These are phyloP conservation scores for Monilinia fructicola DNA, from an alignment of 2,329 filamentous ascomycete genomes.

Conservation along the genomic window DNA sequence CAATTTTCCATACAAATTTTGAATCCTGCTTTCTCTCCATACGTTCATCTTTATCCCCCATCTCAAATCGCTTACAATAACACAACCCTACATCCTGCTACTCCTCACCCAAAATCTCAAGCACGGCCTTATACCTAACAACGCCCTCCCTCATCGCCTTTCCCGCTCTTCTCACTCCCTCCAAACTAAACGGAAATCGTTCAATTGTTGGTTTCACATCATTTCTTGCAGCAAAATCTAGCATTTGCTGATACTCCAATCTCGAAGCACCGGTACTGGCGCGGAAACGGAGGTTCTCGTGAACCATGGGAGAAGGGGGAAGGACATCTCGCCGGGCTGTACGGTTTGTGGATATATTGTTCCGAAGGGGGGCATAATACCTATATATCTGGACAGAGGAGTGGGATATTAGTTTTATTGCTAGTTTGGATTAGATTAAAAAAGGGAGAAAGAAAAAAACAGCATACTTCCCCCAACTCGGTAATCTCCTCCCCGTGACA, in stretches of 20 bases:
- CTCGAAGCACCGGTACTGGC: conserved; percentile 35
- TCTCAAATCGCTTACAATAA: no score
- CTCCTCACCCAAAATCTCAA: neutral
- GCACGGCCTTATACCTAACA: conserved; percentile 30
- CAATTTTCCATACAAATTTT: no score
- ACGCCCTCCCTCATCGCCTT: conserved; percentile 25
- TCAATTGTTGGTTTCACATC: conserved; percentile 50
- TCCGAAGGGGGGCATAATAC: conserved; percentile 58
- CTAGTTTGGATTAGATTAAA: neutral
- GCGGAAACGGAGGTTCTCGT: conserved; percentile 32
- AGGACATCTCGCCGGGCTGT: conserved; percentile 48
- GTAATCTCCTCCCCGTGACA: conserved; percentile 35
- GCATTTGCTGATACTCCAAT: conserved; percentile 57
- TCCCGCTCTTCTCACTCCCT: conserved; percentile 27
- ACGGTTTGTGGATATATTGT: conserved; percentile 65
- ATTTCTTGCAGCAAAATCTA: conserved; percentile 57
- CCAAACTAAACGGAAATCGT: conserved; percentile 26
- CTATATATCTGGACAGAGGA: conserved; percentile 49
- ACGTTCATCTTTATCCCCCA: no score
- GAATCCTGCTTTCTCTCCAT: no score
- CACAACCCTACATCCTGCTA: no score
- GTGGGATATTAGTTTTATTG: neutral
- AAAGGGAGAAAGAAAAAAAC: conserved; percentile 36
- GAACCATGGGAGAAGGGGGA: conserved; percentile 38
- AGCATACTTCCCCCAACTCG: conserved; percentile 55